Evolutionary conservation across 495 filamentous ascomycete species (phyloP).

Genomic region (Acidomyces sp.): DNA sequence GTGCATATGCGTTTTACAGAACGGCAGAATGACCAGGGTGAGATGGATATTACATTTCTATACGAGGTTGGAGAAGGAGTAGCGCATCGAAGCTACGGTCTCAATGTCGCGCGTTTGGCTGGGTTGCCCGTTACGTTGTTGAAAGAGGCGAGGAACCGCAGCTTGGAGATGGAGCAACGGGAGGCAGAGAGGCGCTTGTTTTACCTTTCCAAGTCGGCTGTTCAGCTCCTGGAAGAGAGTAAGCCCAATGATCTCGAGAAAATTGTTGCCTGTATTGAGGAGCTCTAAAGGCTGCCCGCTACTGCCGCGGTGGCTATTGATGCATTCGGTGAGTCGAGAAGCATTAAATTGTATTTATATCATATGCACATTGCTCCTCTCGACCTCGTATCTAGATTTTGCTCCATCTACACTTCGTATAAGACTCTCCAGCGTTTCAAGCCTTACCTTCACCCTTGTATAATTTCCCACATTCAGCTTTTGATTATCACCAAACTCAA

Average conservation of each 20-base stretch:
- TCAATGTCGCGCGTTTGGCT: constrained; percentile 85
- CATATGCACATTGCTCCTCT: no score
- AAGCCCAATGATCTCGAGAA: constrained; percentile 19
- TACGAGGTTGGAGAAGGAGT: constrained; percentile 68
- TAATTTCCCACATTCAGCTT: no score
- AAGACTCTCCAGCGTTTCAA: no score
- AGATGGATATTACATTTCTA: constrained; percentile 34
- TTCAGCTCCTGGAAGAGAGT: constrained; percentile 13
- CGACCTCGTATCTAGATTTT: no score
- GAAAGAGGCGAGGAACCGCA: constrained; percentile 66
- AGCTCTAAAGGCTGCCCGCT: constrained; percentile 15
- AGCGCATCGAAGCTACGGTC: constrained; percentile 81
- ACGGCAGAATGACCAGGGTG: constrained; percentile 26
- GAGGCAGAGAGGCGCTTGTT: constrained; percentile 46
- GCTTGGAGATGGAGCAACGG: constrained; percentile 62
- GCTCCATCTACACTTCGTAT: no score
- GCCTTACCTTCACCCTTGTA: no score
- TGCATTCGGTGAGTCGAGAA: no score
- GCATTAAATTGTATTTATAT: no score
- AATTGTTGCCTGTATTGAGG: constrained; percentile 24
- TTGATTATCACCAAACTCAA: no score
- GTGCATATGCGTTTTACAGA: constrained; percentile 77
- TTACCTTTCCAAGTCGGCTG: constrained; percentile 25
- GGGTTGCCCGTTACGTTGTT: constrained; percentile 63
- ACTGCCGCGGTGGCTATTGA: no score